Conservation (phyloP, 1,139 yeast species). For the Kluyveromyces marxianus region DNA sequence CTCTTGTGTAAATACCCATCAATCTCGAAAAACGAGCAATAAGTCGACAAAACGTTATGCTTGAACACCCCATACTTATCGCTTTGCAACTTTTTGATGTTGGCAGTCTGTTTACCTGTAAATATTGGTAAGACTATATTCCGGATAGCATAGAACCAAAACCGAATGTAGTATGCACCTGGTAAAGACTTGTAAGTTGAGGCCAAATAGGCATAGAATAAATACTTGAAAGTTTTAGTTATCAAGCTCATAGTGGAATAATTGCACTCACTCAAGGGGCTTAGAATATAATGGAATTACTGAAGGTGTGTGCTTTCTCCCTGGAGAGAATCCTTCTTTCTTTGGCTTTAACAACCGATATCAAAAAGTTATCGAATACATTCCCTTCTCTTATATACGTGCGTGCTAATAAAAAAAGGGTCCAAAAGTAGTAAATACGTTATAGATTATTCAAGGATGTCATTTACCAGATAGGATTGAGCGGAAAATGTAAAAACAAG, state of each 20-base stretch:
- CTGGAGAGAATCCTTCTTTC: too few species aligned
- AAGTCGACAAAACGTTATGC: constrained; percentile 41
- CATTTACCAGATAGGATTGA: too few species aligned
- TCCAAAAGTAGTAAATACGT: too few species aligned
- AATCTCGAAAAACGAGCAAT: constrained; percentile 71
- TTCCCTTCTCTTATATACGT: too few species aligned
- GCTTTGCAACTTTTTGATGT: constrained; percentile 16
- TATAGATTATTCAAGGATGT: too few species aligned
- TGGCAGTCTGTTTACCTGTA: constrained; percentile 19
- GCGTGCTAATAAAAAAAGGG: too few species aligned
- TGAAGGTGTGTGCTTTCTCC: too few species aligned
- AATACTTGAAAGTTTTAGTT: constrained; percentile 5
- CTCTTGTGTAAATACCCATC: constrained; percentile 84
- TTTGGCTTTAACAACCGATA: too few species aligned
- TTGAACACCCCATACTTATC: constrained; percentile 34
- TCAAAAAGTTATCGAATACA: too few species aligned
- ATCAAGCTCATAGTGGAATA: not conserved
- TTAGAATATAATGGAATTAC: too few species aligned
- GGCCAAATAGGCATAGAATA: constrained; percentile 14
- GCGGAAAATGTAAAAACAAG: too few species aligned
- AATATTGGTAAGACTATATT: constrained; percentile 36
- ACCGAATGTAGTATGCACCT: constrained; percentile 55
- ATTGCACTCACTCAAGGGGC: too few species aligned
- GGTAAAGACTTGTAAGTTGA: constrained; percentile 57
- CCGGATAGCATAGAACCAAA: constrained; percentile 42